These are phyloP conservation scores for Lyophyllum decastes DNA, from an alignment of 768 basidiomycete species.

Conservation along the genomic window DNA sequence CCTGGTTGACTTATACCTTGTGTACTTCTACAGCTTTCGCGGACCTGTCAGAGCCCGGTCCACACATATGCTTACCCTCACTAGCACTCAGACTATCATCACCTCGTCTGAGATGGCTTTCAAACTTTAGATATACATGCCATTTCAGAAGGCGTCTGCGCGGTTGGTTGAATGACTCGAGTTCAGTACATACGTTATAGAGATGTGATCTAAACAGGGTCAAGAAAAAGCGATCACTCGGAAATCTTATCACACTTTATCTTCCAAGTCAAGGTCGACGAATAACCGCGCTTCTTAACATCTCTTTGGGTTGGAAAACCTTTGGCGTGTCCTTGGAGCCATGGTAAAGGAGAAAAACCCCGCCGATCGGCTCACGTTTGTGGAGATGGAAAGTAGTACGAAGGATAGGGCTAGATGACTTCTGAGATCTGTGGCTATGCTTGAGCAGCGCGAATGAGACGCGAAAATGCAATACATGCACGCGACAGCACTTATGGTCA, in stretches of 20 bases:
- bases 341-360: constrained; percentile 2
- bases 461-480: background rate
- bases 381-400: background rate
- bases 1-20: too few species aligned
- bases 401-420: background rate
- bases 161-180: too few species aligned
- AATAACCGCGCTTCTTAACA: background rate
- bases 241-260: background rate
- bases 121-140: too few species aligned
- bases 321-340: background rate
- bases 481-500: background rate
- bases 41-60: too few species aligned
- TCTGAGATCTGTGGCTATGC: background rate
- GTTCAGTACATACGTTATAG: too few species aligned
- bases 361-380: background rate
- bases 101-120: too few species aligned
- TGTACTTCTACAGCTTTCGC: too few species aligned
- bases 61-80: too few species aligned
- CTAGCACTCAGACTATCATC: too few species aligned
- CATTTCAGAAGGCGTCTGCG: too few species aligned
- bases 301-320: background rate
- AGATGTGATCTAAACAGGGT: too few species aligned
- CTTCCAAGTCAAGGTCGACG: background rate
- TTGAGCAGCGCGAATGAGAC: background rate
- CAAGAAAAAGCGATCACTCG: background rate